Evolutionary conservation across 1,284 basidiomycete species (phyloP), one percentile per base, ranked within the genome.

Genomic region (Boletus calvinii): DNA sequence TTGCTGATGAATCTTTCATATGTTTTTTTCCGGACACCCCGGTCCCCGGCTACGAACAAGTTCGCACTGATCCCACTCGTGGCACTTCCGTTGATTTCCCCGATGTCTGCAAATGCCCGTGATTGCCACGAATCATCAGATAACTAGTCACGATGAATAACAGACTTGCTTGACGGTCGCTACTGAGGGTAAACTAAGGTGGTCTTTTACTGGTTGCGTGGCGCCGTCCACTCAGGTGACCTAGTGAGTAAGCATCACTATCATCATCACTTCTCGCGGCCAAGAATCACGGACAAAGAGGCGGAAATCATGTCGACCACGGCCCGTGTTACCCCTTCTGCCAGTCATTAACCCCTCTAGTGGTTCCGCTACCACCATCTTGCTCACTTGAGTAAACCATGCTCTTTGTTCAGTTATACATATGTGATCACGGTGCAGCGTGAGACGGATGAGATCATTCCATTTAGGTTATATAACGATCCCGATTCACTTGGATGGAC

Each of bases 21-120:
- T 69, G 67, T 68, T 66, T 65, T n/a, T 50, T 38, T 26, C 7
- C 31, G 48, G 45, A 15, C 20, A 8, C 22, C 34, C 52, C 57
- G 60, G 46, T 6, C 22, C 34, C 52, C 57, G 60, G 46, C 8
- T 3, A 39, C 13, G 20, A 15, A 40, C 35, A 34, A 39, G 17
- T 34, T 26, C 26, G 7, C 26, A 3, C 26, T 26, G 26, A 26
- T 26, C 26, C 26, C 26, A 26, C 26, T 26, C 26, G 26, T 26
- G 26, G 26, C 26, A 26, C 6, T 26, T 26, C 26, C 26, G 5
- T 6, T 24, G 24, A 24, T 24, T 24, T 24, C 24, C 24, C 6
- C 24, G 4, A 6, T 24, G 24, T 43, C 50, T 20, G 34, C 44
- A 49, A 49, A 12, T 30, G 15, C 26, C 29, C 11, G 48, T 22